These are phyloP conservation scores for Zymoseptoria crescenta DNA, from an alignment of 2,329 filamentous ascomycete genomes.

Conservation along the genomic window DNA sequence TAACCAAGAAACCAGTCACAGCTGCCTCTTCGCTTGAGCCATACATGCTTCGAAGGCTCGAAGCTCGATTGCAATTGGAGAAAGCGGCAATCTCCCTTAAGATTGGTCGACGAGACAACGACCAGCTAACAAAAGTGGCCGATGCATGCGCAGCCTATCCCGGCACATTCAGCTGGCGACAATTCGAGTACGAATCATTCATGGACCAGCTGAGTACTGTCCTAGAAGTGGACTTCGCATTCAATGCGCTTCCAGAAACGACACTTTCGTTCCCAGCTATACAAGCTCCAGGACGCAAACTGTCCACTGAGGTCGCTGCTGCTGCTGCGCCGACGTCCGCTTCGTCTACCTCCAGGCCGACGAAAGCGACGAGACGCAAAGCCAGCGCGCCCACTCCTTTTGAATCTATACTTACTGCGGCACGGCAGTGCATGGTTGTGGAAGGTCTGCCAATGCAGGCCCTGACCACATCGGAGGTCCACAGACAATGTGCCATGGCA, in stretches of 20 bases:
- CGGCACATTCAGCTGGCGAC: slow-evolving; percentile 5
- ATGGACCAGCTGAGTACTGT: slow-evolving; percentile 28
- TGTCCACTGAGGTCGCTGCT: neutral
- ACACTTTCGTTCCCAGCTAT: slow-evolving; percentile 80
- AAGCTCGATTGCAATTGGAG: slow-evolving; percentile 6
- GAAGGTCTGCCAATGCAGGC: neutral
- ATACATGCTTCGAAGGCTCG: slow-evolving; percentile 9
- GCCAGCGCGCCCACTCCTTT: slow-evolving; percentile 3
- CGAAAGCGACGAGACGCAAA: slow-evolving; percentile 5
- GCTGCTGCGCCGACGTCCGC: neutral
- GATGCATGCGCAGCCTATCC: slow-evolving; percentile 4
- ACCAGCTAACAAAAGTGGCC: neutral
- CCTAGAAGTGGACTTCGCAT: slow-evolving; percentile 53
- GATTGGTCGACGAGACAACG: neutral
- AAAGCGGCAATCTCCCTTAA: slow-evolving; percentile 7
- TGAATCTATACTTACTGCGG: slow-evolving; percentile 9
- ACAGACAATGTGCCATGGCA: slow-evolving; percentile 52
- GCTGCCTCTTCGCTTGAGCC: neutral
- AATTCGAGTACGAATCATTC: slow-evolving; percentile 6
- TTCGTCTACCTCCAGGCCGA: slow-evolving; percentile 1
- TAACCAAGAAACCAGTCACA: neutral
- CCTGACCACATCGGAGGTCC: slow-evolving; percentile 12
- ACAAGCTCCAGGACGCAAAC: slow-evolving; percentile 1
- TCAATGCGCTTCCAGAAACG: slow-evolving; percentile 59
- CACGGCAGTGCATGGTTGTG: slow-evolving; percentile 12